A percentile compares a stretch with the other conserved stretches of the same genome.
Conservation (phyloP, 2,329 filamentous ascomycete genomes). For the Chaetomium sp. region DNA sequence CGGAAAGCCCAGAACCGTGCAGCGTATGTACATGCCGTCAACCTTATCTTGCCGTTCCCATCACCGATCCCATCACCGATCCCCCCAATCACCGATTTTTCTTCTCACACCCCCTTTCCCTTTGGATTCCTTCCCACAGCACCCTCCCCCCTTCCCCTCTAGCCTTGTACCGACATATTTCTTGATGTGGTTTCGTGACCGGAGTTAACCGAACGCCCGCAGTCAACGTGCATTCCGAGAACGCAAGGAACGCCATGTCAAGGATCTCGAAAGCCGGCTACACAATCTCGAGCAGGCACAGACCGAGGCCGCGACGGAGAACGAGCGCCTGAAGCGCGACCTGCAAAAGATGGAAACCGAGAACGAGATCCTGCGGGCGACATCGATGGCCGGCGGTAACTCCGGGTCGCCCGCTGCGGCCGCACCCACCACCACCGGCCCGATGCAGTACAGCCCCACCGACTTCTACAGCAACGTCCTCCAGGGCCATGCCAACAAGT, state of each 20-base stretch:
- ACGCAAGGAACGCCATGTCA: slow-evolving; percentile 85
- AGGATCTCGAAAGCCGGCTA: slow-evolving; percentile 84
- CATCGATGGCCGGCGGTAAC: slow-evolving; percentile 42
- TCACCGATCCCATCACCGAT: not conserved
- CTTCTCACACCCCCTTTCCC: not conserved
- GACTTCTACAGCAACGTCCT: slow-evolving; percentile 64
- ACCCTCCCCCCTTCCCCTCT: not conserved
- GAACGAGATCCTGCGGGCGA: slow-evolving; percentile 86
- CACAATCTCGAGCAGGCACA: slow-evolving; percentile 68
- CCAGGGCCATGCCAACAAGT: slow-evolving; percentile 55
- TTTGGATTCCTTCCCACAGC: not conserved
- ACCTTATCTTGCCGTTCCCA: not conserved
- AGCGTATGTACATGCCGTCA: slow-evolving; percentile 41
- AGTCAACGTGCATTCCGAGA: slow-evolving; percentile 96
- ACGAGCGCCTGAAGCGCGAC: slow-evolving; percentile 78
- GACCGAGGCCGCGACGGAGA: slow-evolving; percentile 68
- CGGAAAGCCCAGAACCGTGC: slow-evolving; percentile 57
- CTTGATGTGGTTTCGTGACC: too few relatives aligned
- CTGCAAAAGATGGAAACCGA: slow-evolving; percentile 80
- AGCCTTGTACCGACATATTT: not conserved
- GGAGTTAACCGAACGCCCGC: slow-evolving; percentile 6
- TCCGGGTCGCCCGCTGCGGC: slow-evolving; percentile 38
- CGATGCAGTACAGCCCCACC: slow-evolving; percentile 63
- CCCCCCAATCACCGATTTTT: not conserved
- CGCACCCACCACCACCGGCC: slow-evolving; percentile 53